A percentile compares a stretch with the other conserved stretches of the same genome.
Evolutionary conservation across 495 filamentous ascomycete species (phyloP).

Genomic region (Hypoxylon subgilvum): DNA sequence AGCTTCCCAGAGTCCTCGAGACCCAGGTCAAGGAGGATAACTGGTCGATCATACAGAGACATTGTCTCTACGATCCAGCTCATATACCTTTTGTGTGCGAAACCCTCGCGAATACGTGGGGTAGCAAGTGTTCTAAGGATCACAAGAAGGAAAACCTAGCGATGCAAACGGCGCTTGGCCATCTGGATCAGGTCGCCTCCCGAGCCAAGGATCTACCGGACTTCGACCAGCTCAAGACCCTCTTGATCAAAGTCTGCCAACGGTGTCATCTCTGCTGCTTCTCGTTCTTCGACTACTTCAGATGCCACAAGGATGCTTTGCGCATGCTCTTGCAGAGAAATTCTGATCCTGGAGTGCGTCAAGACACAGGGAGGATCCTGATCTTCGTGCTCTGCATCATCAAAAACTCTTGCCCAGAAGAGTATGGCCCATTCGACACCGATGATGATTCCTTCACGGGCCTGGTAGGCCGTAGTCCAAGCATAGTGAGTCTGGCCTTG

Average conservation of each 20-base stretch:
- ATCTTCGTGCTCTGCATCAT: conserved; percentile 60
- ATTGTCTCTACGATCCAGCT: conserved; percentile 78
- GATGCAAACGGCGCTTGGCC: conserved; percentile 71
- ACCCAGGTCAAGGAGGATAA: conserved; percentile 74
- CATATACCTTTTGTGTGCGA: conserved; percentile 71
- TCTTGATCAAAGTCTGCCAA: conserved; percentile 61
- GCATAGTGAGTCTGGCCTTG: conserved; percentile 20
- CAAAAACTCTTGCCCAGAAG: conserved; percentile 48
- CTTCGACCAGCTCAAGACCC: conserved; percentile 61
- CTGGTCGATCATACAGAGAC: conserved; percentile 71
- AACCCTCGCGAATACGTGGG: conserved; percentile 58
- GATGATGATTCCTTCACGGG: conserved; percentile 24
- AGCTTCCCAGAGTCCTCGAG: conserved; percentile 61
- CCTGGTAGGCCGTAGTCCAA: neutral
- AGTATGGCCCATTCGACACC: conserved; percentile 48
- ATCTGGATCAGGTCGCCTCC: conserved; percentile 79
- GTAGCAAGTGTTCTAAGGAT: conserved; percentile 52
- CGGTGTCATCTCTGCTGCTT: conserved; percentile 62
- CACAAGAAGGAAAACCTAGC: conserved; percentile 65
- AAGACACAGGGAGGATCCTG: conserved; percentile 61
- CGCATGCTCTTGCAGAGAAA: conserved; percentile 72
- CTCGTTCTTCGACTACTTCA: conserved; percentile 69
- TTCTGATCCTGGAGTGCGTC: conserved; percentile 64
- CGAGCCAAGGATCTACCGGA: conserved; percentile 72
- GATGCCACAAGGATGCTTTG: conserved; percentile 59